Percentiles rank a stretch among this genome's conserved stretches.
Conservation (phyloP, 1,284 basidiomycete species). For the Sanguinoderma infundibulare region DNA sequence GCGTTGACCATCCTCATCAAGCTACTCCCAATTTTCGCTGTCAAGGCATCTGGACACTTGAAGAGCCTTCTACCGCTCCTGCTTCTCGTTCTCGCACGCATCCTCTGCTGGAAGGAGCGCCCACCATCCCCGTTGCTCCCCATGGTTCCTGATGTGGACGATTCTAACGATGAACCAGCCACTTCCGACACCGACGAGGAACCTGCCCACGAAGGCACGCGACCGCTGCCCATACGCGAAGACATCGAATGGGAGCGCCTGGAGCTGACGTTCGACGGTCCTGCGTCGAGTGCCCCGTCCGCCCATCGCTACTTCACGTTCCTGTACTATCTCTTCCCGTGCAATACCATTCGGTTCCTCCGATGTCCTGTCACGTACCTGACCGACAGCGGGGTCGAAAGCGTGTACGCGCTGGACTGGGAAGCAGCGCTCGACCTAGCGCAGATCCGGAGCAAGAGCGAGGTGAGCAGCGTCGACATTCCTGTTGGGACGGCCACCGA, state of each 20-base stretch:
- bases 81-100: constrained; percentile 66
- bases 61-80: constrained; percentile 63
- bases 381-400: constrained; percentile 47
- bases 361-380: constrained; percentile 70
- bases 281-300: constrained; percentile 55
- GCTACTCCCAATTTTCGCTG: constrained; percentile 73
- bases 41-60: constrained; percentile 58
- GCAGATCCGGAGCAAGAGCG: constrained; percentile 69
- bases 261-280: constrained; percentile 57
- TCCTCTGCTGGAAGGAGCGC: constrained; percentile 72
- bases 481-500: background rate
- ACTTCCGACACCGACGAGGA: constrained; percentile 36
- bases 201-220: constrained; percentile 30
- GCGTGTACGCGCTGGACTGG: constrained; percentile 68
- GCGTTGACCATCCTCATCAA: constrained; percentile 68
- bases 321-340: constrained; percentile 88
- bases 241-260: constrained; percentile 70
- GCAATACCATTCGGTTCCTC: constrained; percentile 80
- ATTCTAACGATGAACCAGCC: constrained; percentile 16
- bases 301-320: constrained; percentile 72
- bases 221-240: constrained; percentile 48
- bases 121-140: constrained; percentile 36
- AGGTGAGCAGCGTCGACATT: constrained; percentile 45
- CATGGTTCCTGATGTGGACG: constrained; percentile 27
- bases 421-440: constrained; percentile 69